These are phyloP conservation scores for Globisporangium cystogenes DNA, from an alignment of 352 stramenopile species.

Conservation along the genomic window DNA sequence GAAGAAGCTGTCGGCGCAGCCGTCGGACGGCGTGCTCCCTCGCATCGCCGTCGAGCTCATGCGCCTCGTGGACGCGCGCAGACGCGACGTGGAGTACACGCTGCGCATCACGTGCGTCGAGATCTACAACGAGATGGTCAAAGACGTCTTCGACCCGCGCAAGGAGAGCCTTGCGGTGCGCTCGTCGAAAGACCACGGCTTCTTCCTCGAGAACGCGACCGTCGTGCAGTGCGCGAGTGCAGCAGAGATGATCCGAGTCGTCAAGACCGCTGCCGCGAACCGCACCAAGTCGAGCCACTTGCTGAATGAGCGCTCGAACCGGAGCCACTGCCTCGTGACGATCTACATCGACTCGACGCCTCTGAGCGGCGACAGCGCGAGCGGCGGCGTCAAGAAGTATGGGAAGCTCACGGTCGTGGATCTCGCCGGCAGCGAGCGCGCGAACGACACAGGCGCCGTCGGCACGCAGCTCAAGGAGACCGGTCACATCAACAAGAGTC, in stretches of 20 bases:
- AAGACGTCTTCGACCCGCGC: slow-evolving; percentile 55
- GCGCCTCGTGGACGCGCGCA: slow-evolving; percentile 31
- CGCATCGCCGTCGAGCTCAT: slow-evolving; percentile 46
- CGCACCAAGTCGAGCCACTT: slow-evolving; percentile 64
- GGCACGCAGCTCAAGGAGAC: slow-evolving; percentile 67
- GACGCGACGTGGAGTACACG: slow-evolving; percentile 39
- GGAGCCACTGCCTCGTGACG: slow-evolving; percentile 72
- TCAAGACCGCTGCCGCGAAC: slow-evolving; percentile 53
- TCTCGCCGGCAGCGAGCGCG: slow-evolving; percentile 62
- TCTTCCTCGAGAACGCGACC: slow-evolving; percentile 70
- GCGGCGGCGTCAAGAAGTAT: slow-evolving; percentile 37
- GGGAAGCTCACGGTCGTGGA: slow-evolving; percentile 77
- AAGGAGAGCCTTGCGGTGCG: slow-evolving; percentile 54
- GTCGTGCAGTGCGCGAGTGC: slow-evolving; percentile 53
- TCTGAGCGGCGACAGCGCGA: slow-evolving; percentile 6
- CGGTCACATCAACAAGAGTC: slow-evolving; percentile 74
- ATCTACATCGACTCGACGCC: slow-evolving; percentile 70
- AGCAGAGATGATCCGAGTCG: slow-evolving; percentile 54
- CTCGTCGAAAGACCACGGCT: slow-evolving; percentile 53
- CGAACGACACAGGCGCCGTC: slow-evolving; percentile 49
- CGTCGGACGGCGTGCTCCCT: slow-evolving; percentile 48
- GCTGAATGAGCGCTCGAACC: slow-evolving; percentile 65
- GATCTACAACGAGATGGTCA: slow-evolving; percentile 74
- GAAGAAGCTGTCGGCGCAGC: slow-evolving; percentile 19
- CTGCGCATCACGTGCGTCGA: slow-evolving; percentile 68